Percentiles rank a stretch among this genome's conserved stretches.
Evolutionary conservation across 768 basidiomycete species (phyloP).

Genomic region (Saitozyma sp.): DNA sequence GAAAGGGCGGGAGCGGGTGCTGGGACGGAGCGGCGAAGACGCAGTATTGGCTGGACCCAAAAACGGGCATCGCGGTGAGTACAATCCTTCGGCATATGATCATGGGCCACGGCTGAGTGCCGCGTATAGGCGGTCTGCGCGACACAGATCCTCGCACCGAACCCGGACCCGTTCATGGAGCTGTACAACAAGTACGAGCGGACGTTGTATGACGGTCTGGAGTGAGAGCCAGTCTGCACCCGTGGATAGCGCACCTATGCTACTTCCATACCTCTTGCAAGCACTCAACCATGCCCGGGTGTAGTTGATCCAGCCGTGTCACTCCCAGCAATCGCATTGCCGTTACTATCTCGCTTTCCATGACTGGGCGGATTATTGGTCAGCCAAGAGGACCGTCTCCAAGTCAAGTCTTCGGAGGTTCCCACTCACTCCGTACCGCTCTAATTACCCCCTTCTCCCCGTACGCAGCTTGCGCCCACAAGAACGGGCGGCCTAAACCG

Average conservation of each 20-base stretch:
- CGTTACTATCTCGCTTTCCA: conserved; percentile 49
- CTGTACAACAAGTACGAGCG: conserved; percentile 26
- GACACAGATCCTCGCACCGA: conserved; percentile 23
- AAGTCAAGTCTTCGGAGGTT: not conserved
- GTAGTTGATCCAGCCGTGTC: conserved; percentile 35
- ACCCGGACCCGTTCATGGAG: conserved; percentile 20
- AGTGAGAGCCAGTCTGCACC: not conserved
- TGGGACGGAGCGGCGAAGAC: conserved; percentile 28
- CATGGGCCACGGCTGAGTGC: not conserved
- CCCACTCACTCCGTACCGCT: conserved; percentile 46
- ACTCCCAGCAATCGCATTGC: conserved; percentile 49
- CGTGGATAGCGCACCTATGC: not conserved
- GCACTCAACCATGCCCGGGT: conserved; percentile 46
- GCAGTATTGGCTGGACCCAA: conserved; percentile 17
- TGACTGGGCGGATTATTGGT: conserved; percentile 23
- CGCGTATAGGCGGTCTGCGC: conserved; percentile 22
- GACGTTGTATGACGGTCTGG: conserved; percentile 19
- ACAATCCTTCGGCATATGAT: not conserved
- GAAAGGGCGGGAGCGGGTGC: conserved; percentile 10
- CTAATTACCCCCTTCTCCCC: conserved; percentile 54
- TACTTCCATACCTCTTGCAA: conserved; percentile 41
- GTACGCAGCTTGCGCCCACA: conserved; percentile 54
- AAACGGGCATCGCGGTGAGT: conserved; percentile 20
- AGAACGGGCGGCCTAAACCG: conserved; percentile 52
- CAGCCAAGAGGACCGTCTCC: not conserved